Evolutionary conservation across 805 yeast species (phyloP).

Genomic region (Kuraishia ogatae): DNA sequence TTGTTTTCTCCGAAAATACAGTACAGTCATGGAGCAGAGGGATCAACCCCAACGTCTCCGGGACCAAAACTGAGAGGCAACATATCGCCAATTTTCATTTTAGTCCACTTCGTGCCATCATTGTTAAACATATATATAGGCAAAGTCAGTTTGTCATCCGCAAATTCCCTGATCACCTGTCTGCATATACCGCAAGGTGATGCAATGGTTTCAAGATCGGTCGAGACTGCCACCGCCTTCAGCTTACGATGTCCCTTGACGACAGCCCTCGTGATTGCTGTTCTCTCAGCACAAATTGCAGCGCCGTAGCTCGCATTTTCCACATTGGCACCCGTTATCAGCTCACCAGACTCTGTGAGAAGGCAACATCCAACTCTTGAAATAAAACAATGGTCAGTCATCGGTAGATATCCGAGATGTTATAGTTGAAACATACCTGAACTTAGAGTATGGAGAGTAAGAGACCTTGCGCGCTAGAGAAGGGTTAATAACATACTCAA

Average conservation of each 20-base stretch:
- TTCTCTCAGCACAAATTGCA: slow-evolving; percentile 69
- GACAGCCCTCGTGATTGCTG: slow-evolving; percentile 52
- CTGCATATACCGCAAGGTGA: slow-evolving; percentile 95
- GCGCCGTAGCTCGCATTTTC: slow-evolving; percentile 90
- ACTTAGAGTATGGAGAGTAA: slow-evolving; percentile 68
- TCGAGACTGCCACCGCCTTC: slow-evolving; percentile 58
- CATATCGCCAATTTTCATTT: slow-evolving; percentile 49
- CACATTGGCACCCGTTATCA: slow-evolving; percentile 71
- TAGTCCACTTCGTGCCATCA: slow-evolving; percentile 36
- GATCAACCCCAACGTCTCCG: slow-evolving; percentile 34
- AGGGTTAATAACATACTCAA: too few relatives aligned
- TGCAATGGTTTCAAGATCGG: slow-evolving; percentile 50
- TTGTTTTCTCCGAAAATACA: neutral
- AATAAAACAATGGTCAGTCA: slow-evolving; percentile 3
- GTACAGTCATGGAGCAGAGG: neutral
- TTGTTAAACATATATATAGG: slow-evolving; percentile 64
- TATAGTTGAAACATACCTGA: slow-evolving; percentile 28
- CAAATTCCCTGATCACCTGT: slow-evolving; percentile 82
- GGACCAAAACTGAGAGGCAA: slow-evolving; percentile 89
- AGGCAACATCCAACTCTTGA: slow-evolving; percentile 75
- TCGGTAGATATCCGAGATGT: neutral
- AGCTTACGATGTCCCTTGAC: slow-evolving; percentile 29
- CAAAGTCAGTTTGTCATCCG: slow-evolving; percentile 25
- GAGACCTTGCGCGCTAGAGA: slow-evolving; percentile 38
- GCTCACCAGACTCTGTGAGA: slow-evolving; percentile 39